Percentiles rank a stretch among this genome's conserved stretches.
phyloP scores from a whole-genome alignment of 257 asterid species.

The Forsythia viridissima region DNA sequence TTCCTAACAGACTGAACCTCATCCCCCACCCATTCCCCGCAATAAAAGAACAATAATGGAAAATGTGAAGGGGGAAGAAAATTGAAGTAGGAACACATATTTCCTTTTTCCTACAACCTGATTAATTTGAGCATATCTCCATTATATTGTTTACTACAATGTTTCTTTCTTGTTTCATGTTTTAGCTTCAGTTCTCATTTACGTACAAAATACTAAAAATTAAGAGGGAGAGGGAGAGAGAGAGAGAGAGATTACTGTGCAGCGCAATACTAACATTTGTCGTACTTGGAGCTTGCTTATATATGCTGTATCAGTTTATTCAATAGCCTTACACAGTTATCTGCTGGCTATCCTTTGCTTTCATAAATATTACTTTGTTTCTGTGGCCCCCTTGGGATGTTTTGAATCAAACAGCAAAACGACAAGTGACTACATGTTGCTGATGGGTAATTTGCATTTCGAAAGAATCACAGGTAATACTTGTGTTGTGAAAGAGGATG shows the following conservation, averaged over 20 bases:
- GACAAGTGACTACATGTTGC: not conserved
- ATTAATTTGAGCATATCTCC: not conserved
- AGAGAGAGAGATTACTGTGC: not conserved
- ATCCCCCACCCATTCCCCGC: no score
- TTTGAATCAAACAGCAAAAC: not conserved
- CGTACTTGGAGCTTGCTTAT: not conserved
- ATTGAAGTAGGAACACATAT: not conserved
- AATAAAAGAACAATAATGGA: no score
- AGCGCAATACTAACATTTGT: not conserved
- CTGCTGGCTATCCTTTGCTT: not conserved
- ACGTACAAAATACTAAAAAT: not conserved
- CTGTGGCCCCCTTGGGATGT: not conserved
- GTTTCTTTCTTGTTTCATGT: not conserved
- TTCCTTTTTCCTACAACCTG: not conserved
- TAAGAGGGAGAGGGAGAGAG: no score
- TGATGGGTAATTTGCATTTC: not conserved
- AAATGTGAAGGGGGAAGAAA: not conserved
- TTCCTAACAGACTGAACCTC: no score
- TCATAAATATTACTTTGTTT: not conserved
- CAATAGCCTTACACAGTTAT: conserved; percentile 11
- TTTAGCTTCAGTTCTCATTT: not conserved
- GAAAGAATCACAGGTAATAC: not conserved
- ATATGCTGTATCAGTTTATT: not conserved
- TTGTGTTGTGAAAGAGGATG: conserved; percentile 8
- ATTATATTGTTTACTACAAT: not conserved